phyloP scores from a whole-genome alignment of 78 protist species.

The Dictyostelium brefeldianum region DNA sequence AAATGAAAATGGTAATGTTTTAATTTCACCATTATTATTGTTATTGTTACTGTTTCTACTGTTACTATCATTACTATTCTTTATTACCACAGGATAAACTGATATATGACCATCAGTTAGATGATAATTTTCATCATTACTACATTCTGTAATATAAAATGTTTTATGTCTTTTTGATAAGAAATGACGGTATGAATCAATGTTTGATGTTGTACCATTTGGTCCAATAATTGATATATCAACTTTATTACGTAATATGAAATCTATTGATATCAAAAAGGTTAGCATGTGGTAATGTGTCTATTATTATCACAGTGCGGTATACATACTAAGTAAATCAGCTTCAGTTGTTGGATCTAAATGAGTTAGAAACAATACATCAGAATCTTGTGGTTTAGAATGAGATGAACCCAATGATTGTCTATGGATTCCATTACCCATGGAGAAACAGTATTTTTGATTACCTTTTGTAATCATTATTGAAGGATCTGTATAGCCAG shows the following conservation, averaged over 20 bases:
- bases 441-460: slow-evolving; percentile 29
- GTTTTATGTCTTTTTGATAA: slow-evolving; percentile 21
- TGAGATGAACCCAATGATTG: neutral
- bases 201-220: slow-evolving; percentile 7
- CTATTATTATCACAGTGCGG: too few species aligned
- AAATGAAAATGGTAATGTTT: neutral
- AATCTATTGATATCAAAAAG: too few species aligned
- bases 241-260: slow-evolving; percentile 22
- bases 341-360: slow-evolving; percentile 36
- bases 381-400: slow-evolving; percentile 4
- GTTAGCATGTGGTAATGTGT: too few species aligned
- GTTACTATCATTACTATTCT: neutral
- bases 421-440: slow-evolving; percentile 64
- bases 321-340: slow-evolving; percentile 41
- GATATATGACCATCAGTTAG: slow-evolving; percentile 49
- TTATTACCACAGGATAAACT: slow-evolving; percentile 43
- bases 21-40: neutral
- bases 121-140: slow-evolving; percentile 9
- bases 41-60: neutral
- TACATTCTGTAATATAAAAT: slow-evolving; percentile 52
- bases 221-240: slow-evolving; percentile 67
- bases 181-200: slow-evolving; percentile 36
- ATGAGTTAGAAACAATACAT: slow-evolving; percentile 44
- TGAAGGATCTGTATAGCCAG: slow-evolving; percentile 56
- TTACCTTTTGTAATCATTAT: slow-evolving; percentile 20